Conservation (phyloP, 305 asterid species). For the Solanum hybrid region DNA sequence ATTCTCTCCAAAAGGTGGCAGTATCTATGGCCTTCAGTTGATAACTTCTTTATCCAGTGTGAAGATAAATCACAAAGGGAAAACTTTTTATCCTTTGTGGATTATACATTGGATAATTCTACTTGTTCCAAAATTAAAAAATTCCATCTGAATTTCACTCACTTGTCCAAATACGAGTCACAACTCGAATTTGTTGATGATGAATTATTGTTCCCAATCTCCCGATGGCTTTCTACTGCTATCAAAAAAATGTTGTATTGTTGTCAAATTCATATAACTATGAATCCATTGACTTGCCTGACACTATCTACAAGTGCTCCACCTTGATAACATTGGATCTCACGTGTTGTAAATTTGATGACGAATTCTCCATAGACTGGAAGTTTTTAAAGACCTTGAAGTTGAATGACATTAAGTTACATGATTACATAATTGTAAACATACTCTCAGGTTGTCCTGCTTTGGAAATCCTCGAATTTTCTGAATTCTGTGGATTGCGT, state of each 20-base stretch:
- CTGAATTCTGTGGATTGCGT: accelerated
- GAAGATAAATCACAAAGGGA: neutral
- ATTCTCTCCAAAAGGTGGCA: neutral
- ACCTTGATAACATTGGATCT: neutral
- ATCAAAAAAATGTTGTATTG: too few species aligned
- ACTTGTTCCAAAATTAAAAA: too few species aligned
- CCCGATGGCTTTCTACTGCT: neutral
- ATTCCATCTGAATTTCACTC: neutral
- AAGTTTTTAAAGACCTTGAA: neutral
- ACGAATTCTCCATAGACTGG: neutral
- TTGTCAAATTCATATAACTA: neutral
- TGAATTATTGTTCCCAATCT: neutral
- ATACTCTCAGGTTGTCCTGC: neutral
- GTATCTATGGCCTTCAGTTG: too few species aligned
- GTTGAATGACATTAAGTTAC: neutral
- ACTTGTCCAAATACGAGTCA: neutral
- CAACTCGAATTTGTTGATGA: neutral
- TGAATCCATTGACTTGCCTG: neutral
- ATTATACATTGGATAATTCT: too few species aligned
- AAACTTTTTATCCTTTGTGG: too few species aligned
- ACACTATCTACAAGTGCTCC: neutral
- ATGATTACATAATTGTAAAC: neutral
- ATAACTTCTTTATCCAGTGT: too few species aligned
- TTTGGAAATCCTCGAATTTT: neutral
- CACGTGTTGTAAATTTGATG: neutral